Conservation (phyloP, 495 filamentous ascomycete species). For the Tuber brumale region DNA sequence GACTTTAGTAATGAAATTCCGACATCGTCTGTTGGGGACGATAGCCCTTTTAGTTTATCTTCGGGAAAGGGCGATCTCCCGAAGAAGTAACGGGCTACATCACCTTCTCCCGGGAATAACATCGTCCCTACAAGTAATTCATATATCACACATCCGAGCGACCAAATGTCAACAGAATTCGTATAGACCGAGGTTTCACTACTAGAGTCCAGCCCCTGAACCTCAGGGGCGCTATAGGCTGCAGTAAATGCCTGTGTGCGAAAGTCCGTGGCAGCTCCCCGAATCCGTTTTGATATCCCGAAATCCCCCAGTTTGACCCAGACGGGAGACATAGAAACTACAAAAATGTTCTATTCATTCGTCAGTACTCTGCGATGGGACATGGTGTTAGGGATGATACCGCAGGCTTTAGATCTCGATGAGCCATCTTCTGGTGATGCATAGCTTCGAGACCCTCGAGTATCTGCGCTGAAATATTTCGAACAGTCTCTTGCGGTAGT, state of each 20-base stretch:
- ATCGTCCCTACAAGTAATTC: background rate
- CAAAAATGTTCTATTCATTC: conserved; percentile 13
- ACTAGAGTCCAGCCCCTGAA: conserved; percentile 10
- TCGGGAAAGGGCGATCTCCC: background rate
- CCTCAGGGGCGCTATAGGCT: conserved; percentile 20
- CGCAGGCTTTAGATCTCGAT: conserved; percentile 18
- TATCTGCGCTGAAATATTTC: conserved; percentile 12
- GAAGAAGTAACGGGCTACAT: background rate
- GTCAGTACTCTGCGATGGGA: background rate
- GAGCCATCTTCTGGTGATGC: conserved; percentile 13
- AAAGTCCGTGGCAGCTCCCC: conserved; percentile 4
- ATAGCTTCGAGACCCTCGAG: conserved; percentile 21
- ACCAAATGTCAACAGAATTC: conserved; percentile 29
- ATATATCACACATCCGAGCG: conserved; percentile 24
- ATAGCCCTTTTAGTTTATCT: background rate
- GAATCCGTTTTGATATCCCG: conserved; percentile 15
- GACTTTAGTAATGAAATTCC: background rate
- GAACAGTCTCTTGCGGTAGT: background rate
- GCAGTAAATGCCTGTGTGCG: conserved; percentile 12
- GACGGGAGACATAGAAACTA: conserved; percentile 13
- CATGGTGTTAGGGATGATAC: background rate
- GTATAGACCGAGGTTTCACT: conserved; percentile 15
- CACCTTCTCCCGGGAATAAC: background rate
- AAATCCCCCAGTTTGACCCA: conserved; percentile 24
- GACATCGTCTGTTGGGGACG: background rate